Percentiles rank a stretch among this genome's conserved stretches.
phyloP scores from a whole-genome alignment of 495 filamentous ascomycete species.

The Poronia punctata region DNA sequence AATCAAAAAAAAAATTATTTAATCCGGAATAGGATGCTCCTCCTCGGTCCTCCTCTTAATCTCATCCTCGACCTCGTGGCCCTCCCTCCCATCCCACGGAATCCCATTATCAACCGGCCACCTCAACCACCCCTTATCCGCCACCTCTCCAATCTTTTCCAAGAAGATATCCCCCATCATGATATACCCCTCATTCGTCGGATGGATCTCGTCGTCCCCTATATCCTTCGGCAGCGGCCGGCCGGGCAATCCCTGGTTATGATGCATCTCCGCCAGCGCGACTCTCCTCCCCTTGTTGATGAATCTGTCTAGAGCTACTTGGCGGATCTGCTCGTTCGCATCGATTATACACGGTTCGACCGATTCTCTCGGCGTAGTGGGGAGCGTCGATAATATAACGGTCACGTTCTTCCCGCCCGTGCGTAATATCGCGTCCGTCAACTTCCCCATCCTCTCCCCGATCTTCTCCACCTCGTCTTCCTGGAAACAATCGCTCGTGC shows the following conservation, averaged over 20 bases:
- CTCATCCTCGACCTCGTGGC: conserved; percentile 19
- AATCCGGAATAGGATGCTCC: conserved; percentile 21
- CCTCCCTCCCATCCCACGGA: conserved; percentile 18
- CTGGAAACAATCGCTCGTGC: conserved; percentile 26
- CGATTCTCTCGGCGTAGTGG: conserved; percentile 16
- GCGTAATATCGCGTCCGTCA: conserved; percentile 18
- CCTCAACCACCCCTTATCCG: conserved; percentile 27
- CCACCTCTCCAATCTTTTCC: conserved; percentile 28
- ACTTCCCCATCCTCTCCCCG: conserved; percentile 17
- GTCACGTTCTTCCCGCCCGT: conserved; percentile 18
- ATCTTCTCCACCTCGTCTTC: conserved; percentile 20
- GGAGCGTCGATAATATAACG: conserved; percentile 17
- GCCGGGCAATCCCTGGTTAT: conserved; percentile 18
- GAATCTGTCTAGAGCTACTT: conserved; percentile 28
- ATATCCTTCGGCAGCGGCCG: conserved; percentile 22
- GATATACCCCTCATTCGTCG: conserved; percentile 37
- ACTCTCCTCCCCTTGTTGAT: conserved; percentile 25
- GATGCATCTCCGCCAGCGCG: conserved; percentile 20
- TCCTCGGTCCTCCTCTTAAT: conserved; percentile 15
- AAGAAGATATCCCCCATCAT: conserved; percentile 41
- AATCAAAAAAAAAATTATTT: too few species aligned
- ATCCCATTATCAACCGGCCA: conserved; percentile 25
- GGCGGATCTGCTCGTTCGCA: conserved; percentile 23
- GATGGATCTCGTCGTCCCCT: conserved; percentile 26
- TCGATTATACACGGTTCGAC: conserved; percentile 25